Base-by-base conservation (phyloP, 2,329 filamentous ascomycete genomes). In the Ciborinia camelliae region DNA sequence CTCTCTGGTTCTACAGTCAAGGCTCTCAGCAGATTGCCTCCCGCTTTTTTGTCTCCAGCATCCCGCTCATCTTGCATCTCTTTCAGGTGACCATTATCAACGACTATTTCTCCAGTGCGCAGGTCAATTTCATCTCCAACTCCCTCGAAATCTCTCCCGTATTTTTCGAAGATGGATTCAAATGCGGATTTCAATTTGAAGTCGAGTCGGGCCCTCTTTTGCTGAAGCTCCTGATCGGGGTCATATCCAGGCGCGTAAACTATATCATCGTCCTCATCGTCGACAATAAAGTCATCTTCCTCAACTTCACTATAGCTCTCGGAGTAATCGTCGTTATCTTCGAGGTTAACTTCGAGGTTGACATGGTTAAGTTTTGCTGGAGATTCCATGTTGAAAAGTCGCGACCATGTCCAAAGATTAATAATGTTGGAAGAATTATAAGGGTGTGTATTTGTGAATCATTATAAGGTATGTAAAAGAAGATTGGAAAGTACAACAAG, bases 81-180 rank as follows among this genome's bases (percentile, higher is more conserved):
- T 59, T 84, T 75, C 61, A 97, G 76, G 78, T 98, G 95, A 0
- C 95, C 94, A 80, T 97, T 95, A 76, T 98, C 84, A 64, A 97
- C 87, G n/a, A 96, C 82, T 54, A 98, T 87, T 65, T 90, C 81
- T 62, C 91, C 92, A 0, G 90, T 94, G 58, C 82, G 81, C 64
- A 97, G 81, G 76, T 98, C 91, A 72, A 98, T 92, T 78, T 97
- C 92, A 76, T 98, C 94, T 62, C 89, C 92, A 59, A 94, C 82
- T 5, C 88, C 90, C 2, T 87, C 86, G 73, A 97, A 97, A 75
- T 97, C 90, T 68, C 83, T 87, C 62, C 84, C 87, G 75, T 96
- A 97, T 76, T 96, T 97, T 67, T 89, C 85, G 74, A 97, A 97
- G 63, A 98, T 96, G 64, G 85, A 81, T 74, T 97, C 92, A 75